Evolutionary conservation across 1,284 basidiomycete genomes (phyloP).

Genomic region (Trichosporon asahii): DNA sequence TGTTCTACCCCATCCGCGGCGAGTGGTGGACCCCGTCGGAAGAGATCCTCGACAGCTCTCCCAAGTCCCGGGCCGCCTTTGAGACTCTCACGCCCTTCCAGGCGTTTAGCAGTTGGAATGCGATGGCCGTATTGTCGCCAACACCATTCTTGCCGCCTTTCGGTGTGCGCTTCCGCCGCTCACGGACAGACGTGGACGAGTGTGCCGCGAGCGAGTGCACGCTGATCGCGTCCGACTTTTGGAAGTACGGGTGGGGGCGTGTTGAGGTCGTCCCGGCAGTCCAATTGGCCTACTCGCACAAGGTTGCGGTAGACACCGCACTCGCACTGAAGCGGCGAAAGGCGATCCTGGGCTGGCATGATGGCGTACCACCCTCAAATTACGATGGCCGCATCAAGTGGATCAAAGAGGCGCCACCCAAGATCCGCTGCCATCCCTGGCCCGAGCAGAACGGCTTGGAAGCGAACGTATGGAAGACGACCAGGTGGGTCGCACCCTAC

Average conservation of each 20-base stretch:
- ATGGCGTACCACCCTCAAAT: slow-evolving; percentile 38
- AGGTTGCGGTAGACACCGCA: slow-evolving; percentile 37
- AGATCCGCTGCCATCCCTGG: slow-evolving; percentile 52
- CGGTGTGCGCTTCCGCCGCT: slow-evolving; percentile 45
- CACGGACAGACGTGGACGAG: slow-evolving; percentile 33
- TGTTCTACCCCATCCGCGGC: slow-evolving; percentile 50
- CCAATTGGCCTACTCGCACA: slow-evolving; percentile 48
- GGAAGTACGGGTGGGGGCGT: slow-evolving; percentile 42
- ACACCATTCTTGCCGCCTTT: slow-evolving; percentile 40
- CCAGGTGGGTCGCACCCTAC: slow-evolving; percentile 45
- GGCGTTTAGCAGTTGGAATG: slow-evolving; percentile 50
- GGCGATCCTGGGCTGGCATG: slow-evolving; percentile 36
- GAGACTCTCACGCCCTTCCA: slow-evolving; percentile 47
- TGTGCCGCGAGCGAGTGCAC: slow-evolving; percentile 50
- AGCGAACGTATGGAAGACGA: slow-evolving; percentile 52
- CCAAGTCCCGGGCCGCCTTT: slow-evolving; percentile 29
- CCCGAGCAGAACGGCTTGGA: slow-evolving; percentile 47
- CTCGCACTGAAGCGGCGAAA: slow-evolving; percentile 30
- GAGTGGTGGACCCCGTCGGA: slow-evolving; percentile 47
- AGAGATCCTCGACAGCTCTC: slow-evolving; percentile 43
- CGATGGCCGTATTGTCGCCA: slow-evolving; percentile 42
- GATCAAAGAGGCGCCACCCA: slow-evolving; percentile 37
- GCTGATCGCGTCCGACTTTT: slow-evolving; percentile 48
- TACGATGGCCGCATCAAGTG: slow-evolving; percentile 29
- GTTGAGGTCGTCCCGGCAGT: slow-evolving; percentile 51